Base-by-base conservation (phyloP, 441 rosid species). In the Melastoma candidum region DNA sequence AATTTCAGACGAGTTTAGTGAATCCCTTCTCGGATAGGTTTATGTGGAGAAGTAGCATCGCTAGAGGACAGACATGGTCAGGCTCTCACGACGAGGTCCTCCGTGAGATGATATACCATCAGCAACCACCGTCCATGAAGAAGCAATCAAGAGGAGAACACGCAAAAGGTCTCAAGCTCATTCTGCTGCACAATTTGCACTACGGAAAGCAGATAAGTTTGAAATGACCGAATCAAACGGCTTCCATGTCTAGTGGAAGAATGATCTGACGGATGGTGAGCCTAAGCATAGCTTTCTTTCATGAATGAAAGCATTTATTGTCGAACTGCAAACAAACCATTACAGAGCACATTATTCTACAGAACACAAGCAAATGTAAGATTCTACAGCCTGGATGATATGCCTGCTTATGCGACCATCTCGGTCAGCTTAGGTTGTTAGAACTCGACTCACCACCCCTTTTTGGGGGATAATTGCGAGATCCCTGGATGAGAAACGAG, bases 11-110 rank as follows among this genome's bases (percentile, higher is more conserved):
- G 68, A 83, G 87, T 71, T 63, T 87, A 58, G 86, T 75, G 75
- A 87, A 80, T 69, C 95, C 98, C 10, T 92, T 92, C 68, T 83
- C 95, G 0, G 84, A 82, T 67, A 79, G 98, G 76, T 92, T 87
- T 63, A 53, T 82, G 81, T 92, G 96, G 96, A 74, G 76, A 4
- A 90, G 74, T 43, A 92, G 98, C 65, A 72, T 79, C 39, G 84
- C 94, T 1, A 83, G 88, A 73, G 97, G 97, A 51, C 81, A 61
- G 26, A 87, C 88, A 11, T 90, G 96, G 96, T 81, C 84, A 12
- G 73, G 68, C 56, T 12, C 66, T 26, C 96, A 84, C 55, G 90
- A 85, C 67, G 66, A 62, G 17, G 77, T 74, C 58, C 62, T 80
- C 66, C 71, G 74, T 69, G 90, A 87, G 56, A 71, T 17, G 22